Percentiles rank a stretch among this genome's conserved stretches.
These are phyloP conservation scores for Coniosporium tulheliwenetii DNA, from an alignment of 2,329 filamentous ascomycete genomes.

Conservation along the genomic window DNA sequence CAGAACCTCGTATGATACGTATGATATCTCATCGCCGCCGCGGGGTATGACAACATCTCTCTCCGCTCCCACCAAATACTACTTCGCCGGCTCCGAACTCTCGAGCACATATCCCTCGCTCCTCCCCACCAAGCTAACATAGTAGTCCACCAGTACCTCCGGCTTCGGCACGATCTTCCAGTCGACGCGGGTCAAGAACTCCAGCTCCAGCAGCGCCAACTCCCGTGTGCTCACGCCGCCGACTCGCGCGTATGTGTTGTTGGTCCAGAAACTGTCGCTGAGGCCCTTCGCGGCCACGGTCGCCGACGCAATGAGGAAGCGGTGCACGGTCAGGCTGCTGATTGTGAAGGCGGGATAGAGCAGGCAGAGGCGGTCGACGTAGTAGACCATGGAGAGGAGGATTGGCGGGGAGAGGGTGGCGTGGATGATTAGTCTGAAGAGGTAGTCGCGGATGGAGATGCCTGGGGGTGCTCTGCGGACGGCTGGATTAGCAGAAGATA, in stretches of 20 bases:
- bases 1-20: too few relatives aligned
- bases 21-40: too few relatives aligned
- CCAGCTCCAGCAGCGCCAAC: slow-evolving; percentile 78
- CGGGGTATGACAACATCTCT: too few relatives aligned
- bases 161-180: slow-evolving; percentile 97
- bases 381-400: slow-evolving; percentile 97
- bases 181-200: slow-evolving; percentile 82
- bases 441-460: slow-evolving; percentile 87
- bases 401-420: slow-evolving; percentile 87
- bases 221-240: slow-evolving; percentile 85
- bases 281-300: slow-evolving; percentile 93
- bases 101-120: slow-evolving; percentile 43
- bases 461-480: slow-evolving; percentile 53
- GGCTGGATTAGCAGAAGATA: not conserved
- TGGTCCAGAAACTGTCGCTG: slow-evolving; percentile 97
- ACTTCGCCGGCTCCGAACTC: not conserved
- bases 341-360: slow-evolving; percentile 92
- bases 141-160: slow-evolving; percentile 86
- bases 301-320: slow-evolving; percentile 88
- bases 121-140: slow-evolving; percentile 64
- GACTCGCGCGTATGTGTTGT: slow-evolving; percentile 86
- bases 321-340: slow-evolving; percentile 89
- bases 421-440: slow-evolving; percentile 82
- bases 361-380: slow-evolving; percentile 87
- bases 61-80: too few relatives aligned